Percentiles rank a stretch among this genome's conserved stretches.
phyloP scores from a whole-genome alignment of 2,329 filamentous ascomycete genomes.

The Pleurostoma richardsiae region DNA sequence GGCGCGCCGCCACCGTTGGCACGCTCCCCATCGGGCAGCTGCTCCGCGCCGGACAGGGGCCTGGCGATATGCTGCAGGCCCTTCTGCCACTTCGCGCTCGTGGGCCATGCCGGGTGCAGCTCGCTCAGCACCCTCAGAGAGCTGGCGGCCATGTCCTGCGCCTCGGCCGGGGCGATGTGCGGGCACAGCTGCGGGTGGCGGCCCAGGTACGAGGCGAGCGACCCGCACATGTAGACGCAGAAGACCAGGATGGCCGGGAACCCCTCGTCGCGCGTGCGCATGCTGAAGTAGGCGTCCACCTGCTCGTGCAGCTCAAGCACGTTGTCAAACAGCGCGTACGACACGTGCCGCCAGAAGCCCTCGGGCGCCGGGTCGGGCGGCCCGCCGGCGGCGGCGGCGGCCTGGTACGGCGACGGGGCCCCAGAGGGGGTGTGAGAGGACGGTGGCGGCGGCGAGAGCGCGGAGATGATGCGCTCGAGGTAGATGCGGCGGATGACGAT shows the following conservation, averaged over 20 bases:
- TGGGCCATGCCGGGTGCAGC: constrained; percentile 14
- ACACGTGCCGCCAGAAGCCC: constrained; percentile 20
- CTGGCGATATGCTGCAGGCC: constrained; percentile 11
- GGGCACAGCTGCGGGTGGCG: constrained; percentile 21
- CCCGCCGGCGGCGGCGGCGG: constrained; percentile 1
- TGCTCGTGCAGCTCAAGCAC: constrained; percentile 27
- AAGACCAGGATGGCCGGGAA: constrained; percentile 31
- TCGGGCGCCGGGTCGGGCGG: constrained; percentile 9
- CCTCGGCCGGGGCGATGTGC: constrained; percentile 10
- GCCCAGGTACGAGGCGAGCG: constrained; percentile 24
- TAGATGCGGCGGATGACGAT: constrained; percentile 28
- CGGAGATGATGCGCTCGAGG: constrained; percentile 21
- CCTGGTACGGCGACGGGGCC: neutral
- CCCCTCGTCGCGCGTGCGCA: constrained; percentile 20
- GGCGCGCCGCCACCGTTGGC: too few relatives aligned
- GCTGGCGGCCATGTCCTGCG: constrained; percentile 16
- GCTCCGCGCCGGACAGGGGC: constrained; percentile 1
- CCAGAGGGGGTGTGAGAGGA: constrained; percentile 3
- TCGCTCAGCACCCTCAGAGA: constrained; percentile 13
- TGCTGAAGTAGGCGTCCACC: constrained; percentile 23
- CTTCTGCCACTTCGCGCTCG: constrained; percentile 14
- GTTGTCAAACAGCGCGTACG: constrained; percentile 26
- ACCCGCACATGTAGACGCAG: constrained; percentile 33
- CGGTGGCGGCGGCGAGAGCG: neutral
- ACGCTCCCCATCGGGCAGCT: too few relatives aligned